Evolutionary conservation across 108 stramenopile genomes (phyloP), one percentile per base, ranked within the genome.

Genomic region (Skeletonema marinoi): DNA sequence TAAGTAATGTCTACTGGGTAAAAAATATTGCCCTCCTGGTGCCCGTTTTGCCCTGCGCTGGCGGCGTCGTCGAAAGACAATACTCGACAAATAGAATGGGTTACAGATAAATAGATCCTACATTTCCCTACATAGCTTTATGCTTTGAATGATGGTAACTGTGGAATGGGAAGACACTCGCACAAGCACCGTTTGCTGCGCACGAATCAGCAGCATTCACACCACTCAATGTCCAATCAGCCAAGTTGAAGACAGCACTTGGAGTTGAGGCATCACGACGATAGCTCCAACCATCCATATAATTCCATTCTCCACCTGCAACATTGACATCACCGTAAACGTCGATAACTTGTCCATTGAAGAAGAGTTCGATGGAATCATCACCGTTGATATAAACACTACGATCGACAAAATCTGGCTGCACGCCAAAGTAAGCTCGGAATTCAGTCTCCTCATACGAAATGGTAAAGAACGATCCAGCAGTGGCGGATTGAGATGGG

Each of bases 291-390:
- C 70, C 69, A 66, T 81, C 80, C 65, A 69, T 60, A 1, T 80
- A 80, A 6, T 80, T 68, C 79, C 79, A 80, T 2, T 68, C 38
- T 6, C 75, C 75, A 1, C 71, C 71, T 38, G 35, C 60, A 11
- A 61, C 60, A 61, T 71, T 71, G 11, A 41, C 61, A 33, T 73
- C 77, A 12, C 81, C 81, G 29, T 61, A 73, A 8, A 70, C 71
- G 16, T 82, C 81, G 1, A 82, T 60, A 4, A 82, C 71, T 25
- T 39, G 65, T n/a, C 75, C 76, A 67, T 82, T 36, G 25, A 30
- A 63, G 56, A 66, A 72, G 9, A 82, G 70, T 59, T 71, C 69
- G 30, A 76, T 71, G 44, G 75, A 74, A 72, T 82, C 81, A 71
- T 82, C 63, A 3, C 80, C 80, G 63, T 81, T 81, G 63, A 75